Evolutionary conservation across 208 protist species (phyloP).

Genomic region (Angomonas ambiguus): DNA sequence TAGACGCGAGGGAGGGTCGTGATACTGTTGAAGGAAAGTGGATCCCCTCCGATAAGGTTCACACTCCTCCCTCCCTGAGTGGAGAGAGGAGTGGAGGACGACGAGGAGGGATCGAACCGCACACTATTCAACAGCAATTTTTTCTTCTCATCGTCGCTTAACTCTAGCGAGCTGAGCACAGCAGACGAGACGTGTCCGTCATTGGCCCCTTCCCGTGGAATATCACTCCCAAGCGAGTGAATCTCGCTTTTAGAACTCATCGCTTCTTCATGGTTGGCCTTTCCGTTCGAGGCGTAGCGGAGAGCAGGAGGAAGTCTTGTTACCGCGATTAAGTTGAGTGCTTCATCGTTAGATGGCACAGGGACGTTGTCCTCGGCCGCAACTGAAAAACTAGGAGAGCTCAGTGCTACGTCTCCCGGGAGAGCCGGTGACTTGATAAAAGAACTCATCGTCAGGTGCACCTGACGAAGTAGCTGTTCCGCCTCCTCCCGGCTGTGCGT

Average conservation of each 20-base stretch:
- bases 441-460: neutral
- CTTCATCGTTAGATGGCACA: neutral
- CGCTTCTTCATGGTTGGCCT: neutral
- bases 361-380: neutral
- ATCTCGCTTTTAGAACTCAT: neutral
- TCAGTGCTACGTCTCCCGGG: neutral
- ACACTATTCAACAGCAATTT: neutral
- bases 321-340: neutral
- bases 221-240: neutral
- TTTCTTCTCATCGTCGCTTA: neutral
- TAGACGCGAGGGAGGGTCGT: neutral
- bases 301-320: neutral
- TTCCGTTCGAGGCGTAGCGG: neutral
- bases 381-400: neutral
- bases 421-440: neutral
- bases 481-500: neutral
- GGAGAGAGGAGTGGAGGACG: neutral
- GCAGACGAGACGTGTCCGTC: neutral
- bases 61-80: neutral
- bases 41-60: neutral
- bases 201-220: neutral
- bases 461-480: neutral
- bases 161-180: neutral
- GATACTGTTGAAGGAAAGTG: constrained; percentile 2
- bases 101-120: constrained; percentile 1